phyloP scores from a whole-genome alignment of 176 grass and related monocot species.

The Triticum dicoccoides region DNA sequence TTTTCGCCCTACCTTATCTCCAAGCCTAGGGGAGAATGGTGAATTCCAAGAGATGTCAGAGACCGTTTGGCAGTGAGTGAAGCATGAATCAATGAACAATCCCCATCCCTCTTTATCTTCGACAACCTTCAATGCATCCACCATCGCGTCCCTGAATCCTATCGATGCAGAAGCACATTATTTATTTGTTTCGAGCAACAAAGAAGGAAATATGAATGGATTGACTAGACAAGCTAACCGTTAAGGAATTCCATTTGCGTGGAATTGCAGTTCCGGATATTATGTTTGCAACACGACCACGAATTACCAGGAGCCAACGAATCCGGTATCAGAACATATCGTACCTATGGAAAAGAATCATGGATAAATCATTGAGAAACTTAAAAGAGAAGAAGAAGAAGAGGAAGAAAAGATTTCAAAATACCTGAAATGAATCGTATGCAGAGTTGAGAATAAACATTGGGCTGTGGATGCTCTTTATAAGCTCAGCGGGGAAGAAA shows the following conservation, averaged over 20 bases:
- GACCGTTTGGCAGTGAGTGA: constrained; percentile 59
- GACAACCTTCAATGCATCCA: constrained; percentile 36
- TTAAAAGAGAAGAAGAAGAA: neutral
- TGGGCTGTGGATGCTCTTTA: constrained; percentile 49
- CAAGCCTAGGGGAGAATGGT: constrained; percentile 36
- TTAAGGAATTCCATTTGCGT: constrained; percentile 45
- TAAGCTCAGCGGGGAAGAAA: constrained; percentile 63
- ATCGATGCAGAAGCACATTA: neutral
- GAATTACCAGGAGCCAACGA: constrained; percentile 22
- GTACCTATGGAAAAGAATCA: constrained; percentile 19
- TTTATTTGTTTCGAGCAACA: neutral
- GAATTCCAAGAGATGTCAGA: constrained; percentile 42
- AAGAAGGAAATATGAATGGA: neutral
- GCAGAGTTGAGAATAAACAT: constrained; percentile 61
- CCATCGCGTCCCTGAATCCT: constrained; percentile 47
- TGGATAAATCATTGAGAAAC: neutral
- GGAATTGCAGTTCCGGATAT: constrained; percentile 44
- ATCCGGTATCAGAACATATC: constrained; percentile 32
- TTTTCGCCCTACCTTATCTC: constrained; percentile 30
- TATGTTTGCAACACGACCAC: constrained; percentile 43
- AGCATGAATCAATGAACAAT: constrained; percentile 75
- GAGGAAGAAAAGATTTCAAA: neutral
- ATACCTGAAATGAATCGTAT: constrained; percentile 76
- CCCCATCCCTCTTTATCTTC: constrained; percentile 42
- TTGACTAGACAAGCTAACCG: constrained; percentile 26